Evolutionary conservation across 352 stramenopile genomes (phyloP), one percentile per base, ranked within the genome.

Genomic region (Paralagenidium karlingii): DNA sequence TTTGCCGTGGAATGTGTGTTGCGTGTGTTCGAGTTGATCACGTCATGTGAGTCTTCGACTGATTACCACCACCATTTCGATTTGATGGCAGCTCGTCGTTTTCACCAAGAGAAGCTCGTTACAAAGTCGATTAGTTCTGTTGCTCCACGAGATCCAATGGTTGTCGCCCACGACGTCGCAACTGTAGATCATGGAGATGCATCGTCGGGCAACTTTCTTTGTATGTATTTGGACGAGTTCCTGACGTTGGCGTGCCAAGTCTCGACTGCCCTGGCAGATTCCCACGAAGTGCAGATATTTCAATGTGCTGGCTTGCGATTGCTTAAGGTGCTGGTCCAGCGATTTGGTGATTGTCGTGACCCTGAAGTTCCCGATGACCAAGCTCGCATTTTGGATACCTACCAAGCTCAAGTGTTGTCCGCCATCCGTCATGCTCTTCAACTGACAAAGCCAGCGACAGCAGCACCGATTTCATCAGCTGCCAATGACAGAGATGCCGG

Each of bases 171-270:
- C 28, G 5, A 33, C 19, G 31, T 24, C 3, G 15, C 22, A 15
- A 42, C 21, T 5, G 21, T 31, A 15, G 13, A 19, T 2, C 10
- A 26, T 20, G 40, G 26, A 21, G 40, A 47, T 9, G 15, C 49
- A 20, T 21, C 48, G 11, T 22, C 3, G 3, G 53, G 51, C 16
- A 84, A 92, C 42, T 92, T 83, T 45, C 37, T 92, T 12, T 82
- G 71, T 38, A 82, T 92, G 71, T 92, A 90, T 49, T 24, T 92
- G 44, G 79, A 92, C 33, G 79, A 92, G 60, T 83, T 92, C 41
- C 65, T 92, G 13, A 89, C 79, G 0, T 58, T 92, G 18, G 63
- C 75, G 4, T 92, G 79, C 32, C 74, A 92, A 24, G 68, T 79
- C 8, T 58, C 74, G 9, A 87, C 74, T 0, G 61, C 73, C 8